Evolutionary conservation across 495 filamentous ascomycete genomes (phyloP), one percentile per base, ranked within the genome.

Genomic region (Talaromyces liani): DNA sequence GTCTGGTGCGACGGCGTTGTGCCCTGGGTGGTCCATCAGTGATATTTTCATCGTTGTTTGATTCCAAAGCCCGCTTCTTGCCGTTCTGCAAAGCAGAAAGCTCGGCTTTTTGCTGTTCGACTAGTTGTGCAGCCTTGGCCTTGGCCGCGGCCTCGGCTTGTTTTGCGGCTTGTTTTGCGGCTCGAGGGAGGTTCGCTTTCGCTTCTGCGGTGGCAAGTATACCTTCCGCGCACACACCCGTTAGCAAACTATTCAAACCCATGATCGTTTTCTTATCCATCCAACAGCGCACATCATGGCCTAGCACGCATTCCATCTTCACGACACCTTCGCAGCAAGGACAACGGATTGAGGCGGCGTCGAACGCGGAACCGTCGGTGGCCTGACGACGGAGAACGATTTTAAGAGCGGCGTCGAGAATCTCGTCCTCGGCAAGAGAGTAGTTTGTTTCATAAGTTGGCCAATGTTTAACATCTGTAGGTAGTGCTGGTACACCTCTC

Each of bases 1-100:
- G 56, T 58, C n/a, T 36, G 56, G 6, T 9, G 45, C 45, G 60
- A 14, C 39, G 41, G 29, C 60, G 60, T 12, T 36, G 60, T 14
- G 25, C 22, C 25, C 8, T 34, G 14, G 45, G 47, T 62, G 41
- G 20, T 10, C 20, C 45, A 33, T 62, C 45, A 49, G 22, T n/a
- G 20, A 9, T 18, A 22, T 62, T 34, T 24, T 62, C 36, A 16
- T 27, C 16, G 36, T 61, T 41, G 20, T 54, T 51, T 24, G 36
- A n/a, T 24, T 60, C 58, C n/a, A 34, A 20, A 22, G 60, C 39
- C 6, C 60, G 60, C 27, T 62, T 62, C 29, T 53, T 62, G 25
- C 60, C 41, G 18, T 62, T 62, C 20, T 34, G 41, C 25, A 54
- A 34, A 22, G 60, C 20, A 51, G 29, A 51, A 12, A 49, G 29